Evolutionary conservation across 495 filamentous ascomycete genomes (phyloP).

Genomic region (Xylaria nigripes): DNA sequence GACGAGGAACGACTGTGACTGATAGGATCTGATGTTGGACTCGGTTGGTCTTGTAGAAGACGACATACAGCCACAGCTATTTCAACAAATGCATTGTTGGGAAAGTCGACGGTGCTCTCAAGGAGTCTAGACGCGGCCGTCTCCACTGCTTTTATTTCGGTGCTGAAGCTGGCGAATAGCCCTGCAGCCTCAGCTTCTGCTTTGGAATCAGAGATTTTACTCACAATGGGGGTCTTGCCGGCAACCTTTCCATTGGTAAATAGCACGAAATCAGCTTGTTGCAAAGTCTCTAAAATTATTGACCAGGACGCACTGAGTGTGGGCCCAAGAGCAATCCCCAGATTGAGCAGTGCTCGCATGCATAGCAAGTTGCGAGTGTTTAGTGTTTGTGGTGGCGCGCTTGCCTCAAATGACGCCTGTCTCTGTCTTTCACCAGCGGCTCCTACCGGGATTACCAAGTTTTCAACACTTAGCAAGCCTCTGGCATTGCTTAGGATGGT

Average conservation of each 20-base stretch:
- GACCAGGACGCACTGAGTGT: constrained; percentile 78
- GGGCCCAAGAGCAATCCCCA: constrained; percentile 90
- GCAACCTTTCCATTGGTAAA: constrained; percentile 48
- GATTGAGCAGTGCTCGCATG: constrained; percentile 78
- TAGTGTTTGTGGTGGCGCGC: constrained; percentile 42
- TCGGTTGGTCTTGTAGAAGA: constrained; percentile 42
- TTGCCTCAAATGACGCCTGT: constrained; percentile 44
- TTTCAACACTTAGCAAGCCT: constrained; percentile 59
- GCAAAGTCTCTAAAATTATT: constrained; percentile 82
- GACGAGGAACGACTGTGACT: constrained; percentile 31
- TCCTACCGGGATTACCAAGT: constrained; percentile 43
- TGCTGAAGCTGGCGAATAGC: constrained; percentile 56
- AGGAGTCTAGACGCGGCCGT: constrained; percentile 79
- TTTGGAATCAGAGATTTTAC: constrained; percentile 34
- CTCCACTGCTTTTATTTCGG: constrained; percentile 81
- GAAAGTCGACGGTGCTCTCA: constrained; percentile 83
- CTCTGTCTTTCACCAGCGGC: constrained; percentile 42
- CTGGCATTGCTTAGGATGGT: constrained; percentile 54
- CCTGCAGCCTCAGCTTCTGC: constrained; percentile 38
- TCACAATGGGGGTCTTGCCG: constrained; percentile 36
- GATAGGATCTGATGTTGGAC: constrained; percentile 22
- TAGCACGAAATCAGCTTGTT: constrained; percentile 82
- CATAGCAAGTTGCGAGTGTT: constrained; percentile 87
- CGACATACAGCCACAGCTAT: constrained; percentile 67
- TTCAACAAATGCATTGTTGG: constrained; percentile 69